Percentiles rank a stretch among this genome's conserved stretches.
Evolutionary conservation across 495 filamentous ascomycete species (phyloP).

Genomic region (Podospora australis): DNA sequence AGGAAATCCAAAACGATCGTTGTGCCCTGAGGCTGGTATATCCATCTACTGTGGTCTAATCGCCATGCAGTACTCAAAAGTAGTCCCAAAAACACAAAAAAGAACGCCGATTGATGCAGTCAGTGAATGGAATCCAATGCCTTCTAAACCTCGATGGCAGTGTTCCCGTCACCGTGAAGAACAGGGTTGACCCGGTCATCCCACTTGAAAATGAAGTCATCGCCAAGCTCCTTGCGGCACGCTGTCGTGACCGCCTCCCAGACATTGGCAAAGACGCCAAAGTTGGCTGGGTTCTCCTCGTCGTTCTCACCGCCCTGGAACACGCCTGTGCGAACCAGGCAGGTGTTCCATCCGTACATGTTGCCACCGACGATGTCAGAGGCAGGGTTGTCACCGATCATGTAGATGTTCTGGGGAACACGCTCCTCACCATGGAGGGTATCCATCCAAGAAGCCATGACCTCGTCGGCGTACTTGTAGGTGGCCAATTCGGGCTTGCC

Average conservation of each 20-base stretch:
- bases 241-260: slow-evolving; percentile 92
- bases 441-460: slow-evolving; percentile 69
- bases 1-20: neutral
- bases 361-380: slow-evolving; percentile 75
- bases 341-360: slow-evolving; percentile 81
- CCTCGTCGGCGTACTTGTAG: slow-evolving; percentile 76
- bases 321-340: slow-evolving; percentile 62
- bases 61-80: neutral
- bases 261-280: slow-evolving; percentile 80
- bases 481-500: slow-evolving; percentile 75
- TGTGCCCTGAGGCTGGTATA: neutral
- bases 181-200: slow-evolving; percentile 55
- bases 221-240: slow-evolving; percentile 72
- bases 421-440: slow-evolving; percentile 64
- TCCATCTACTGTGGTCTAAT: too few relatives aligned
- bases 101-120: neutral
- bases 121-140: too few relatives aligned
- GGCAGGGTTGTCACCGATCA: slow-evolving; percentile 75
- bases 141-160: slow-evolving; percentile 53
- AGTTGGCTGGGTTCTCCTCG: slow-evolving; percentile 90
- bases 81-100: neutral
- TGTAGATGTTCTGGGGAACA: slow-evolving; percentile 69
- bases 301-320: slow-evolving; percentile 63
- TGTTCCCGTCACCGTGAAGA: slow-evolving; percentile 46
- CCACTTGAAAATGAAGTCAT: slow-evolving; percentile 48